Evolutionary conservation across 2,329 filamentous ascomycete genomes (phyloP).

Genomic region (Xylariaceae sp.): DNA sequence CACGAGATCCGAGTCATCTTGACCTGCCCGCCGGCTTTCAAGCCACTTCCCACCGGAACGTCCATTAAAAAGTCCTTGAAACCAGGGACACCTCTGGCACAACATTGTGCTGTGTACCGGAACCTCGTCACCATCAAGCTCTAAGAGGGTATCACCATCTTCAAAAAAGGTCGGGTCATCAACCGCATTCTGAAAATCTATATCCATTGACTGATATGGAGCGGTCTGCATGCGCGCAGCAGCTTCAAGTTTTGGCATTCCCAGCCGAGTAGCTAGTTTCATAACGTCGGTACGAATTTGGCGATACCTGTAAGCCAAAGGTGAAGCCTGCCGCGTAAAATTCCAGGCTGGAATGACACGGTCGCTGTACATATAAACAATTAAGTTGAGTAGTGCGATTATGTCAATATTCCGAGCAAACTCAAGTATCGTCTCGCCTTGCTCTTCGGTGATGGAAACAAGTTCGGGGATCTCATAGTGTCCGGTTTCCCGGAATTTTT

Average conservation of each 20-base stretch:
- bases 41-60: conserved; percentile 87
- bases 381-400: conserved; percentile 78
- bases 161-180: conserved; percentile 75
- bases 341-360: conserved; percentile 86
- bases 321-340: conserved; percentile 69
- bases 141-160: conserved; percentile 79
- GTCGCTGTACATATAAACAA: conserved; percentile 83
- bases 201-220: conserved; percentile 67
- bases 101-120: conserved; percentile 79
- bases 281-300: conserved; percentile 86
- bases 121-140: conserved; percentile 77
- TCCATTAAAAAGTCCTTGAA: conserved; percentile 88
- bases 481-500: conserved; percentile 61
- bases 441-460: conserved; percentile 60
- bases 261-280: conserved; percentile 76
- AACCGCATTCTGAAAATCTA: conserved; percentile 75
- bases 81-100: conserved; percentile 89
- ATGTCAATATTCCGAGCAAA: conserved; percentile 75
- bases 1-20: conserved; percentile 57
- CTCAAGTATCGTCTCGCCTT: conserved; percentile 63
- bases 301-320: conserved; percentile 75
- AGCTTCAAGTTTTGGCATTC: conserved; percentile 74
- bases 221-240: conserved; percentile 77
- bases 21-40: conserved; percentile 64
- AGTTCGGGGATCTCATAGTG: conserved; percentile 65